Conservation (phyloP, 176 grass and related monocot species). For the Carex parvula region DNA sequence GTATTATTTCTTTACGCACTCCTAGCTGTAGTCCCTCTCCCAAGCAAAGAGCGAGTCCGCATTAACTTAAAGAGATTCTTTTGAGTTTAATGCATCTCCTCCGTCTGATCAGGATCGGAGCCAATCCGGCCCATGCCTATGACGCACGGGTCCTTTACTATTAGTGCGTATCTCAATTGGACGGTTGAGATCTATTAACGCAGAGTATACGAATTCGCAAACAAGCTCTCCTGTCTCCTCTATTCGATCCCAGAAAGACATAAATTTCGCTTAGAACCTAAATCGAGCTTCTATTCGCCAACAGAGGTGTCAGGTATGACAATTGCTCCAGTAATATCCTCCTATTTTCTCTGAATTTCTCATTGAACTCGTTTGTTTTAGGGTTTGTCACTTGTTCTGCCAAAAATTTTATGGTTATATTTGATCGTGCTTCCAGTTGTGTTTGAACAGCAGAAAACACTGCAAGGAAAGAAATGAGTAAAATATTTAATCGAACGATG, state of each 20-base stretch:
- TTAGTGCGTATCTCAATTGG: too few relatives aligned
- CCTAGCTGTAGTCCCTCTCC: background rate
- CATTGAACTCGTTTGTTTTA: background rate
- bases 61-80: too few relatives aligned
- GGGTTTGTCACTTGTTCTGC: background rate
- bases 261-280: background rate
- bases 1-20: background rate
- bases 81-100: too few relatives aligned
- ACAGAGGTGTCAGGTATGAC: background rate
- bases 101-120: too few relatives aligned
- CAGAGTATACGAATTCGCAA: too few relatives aligned
- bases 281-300: background rate
- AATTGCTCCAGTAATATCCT: background rate
- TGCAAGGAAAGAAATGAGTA: background rate
- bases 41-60: background rate
- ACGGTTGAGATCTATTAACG: too few relatives aligned
- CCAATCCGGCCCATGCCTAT: too few relatives aligned
- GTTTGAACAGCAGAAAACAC: background rate
- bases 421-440: background rate
- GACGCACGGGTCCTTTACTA: too few relatives aligned
- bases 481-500: background rate
- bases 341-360: background rate
- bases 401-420: background rate
- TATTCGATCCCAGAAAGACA: constrained; percentile 7
- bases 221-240: background rate